Base-by-base conservation (phyloP, 2,329 filamentous ascomycete species). In the Aspergillus hortae region DNA sequence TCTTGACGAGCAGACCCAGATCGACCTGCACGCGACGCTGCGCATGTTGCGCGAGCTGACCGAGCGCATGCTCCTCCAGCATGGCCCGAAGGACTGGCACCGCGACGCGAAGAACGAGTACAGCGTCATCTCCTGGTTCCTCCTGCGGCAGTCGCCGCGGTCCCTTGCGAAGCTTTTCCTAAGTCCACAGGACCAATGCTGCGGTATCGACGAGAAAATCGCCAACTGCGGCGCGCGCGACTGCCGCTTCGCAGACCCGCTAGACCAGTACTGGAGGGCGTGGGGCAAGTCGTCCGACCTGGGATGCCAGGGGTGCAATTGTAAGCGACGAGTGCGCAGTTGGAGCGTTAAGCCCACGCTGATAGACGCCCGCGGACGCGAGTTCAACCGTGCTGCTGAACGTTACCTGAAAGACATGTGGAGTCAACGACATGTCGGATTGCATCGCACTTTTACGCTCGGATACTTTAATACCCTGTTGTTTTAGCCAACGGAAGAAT, bases 41-140 rank as follows among this genome's bases (percentile, higher is more conserved):
- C 62, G 63, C 40, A 67, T 67, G 62, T 35, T 67, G 48, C 62
- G 62, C 19, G 61, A 64, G 51, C 60, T 64, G n/a, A 54, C 61
- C 42, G 63, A 65, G 33, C 60, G 60, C 1, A 63, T 67, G 54
- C 62, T 67, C 36, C 63, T 66, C 15, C 56, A 58, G n/a, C 64
- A 67, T 27, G 59, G 63, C 1, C 64, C 64, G 2, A 64, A 57
- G 44, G 58, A 61, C 41, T 65, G 62, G 56, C 53, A 61, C 23
- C 60, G 61, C 15, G 62, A 64, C 45, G 55, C 58, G 9, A 59
- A 58, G 25, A 61, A 63, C 32, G 61, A 63, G 42, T 59, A 61
- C 33, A 63, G 61, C 51, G 49, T 63, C 17, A 61, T 64, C 9
- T 64, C 59, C 6, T 67, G 64, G 64, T 67, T 67, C 40, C 52